Evolutionary conservation across 768 basidiomycete genomes (phyloP).

Genomic region (Dacryopinax primogenitus): DNA sequence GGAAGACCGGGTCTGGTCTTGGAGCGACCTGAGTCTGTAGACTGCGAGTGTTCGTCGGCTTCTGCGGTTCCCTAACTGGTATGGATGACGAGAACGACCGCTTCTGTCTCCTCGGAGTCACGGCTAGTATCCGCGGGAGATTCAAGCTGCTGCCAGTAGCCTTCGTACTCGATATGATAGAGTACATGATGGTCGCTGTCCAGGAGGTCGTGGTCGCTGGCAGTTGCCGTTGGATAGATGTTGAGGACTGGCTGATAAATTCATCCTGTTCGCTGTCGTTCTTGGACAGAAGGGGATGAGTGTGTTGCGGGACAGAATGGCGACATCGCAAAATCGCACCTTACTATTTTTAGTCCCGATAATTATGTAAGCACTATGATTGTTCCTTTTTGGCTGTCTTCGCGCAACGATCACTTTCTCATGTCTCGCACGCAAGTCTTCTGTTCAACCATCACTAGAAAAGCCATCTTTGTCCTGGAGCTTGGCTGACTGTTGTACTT

Average conservation of each 20-base stretch:
- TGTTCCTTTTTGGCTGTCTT: no score
- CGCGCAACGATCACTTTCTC: no score
- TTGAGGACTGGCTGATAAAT: not conserved
- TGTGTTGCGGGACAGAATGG: not conserved
- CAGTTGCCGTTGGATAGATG: not conserved
- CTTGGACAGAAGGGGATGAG: not conserved
- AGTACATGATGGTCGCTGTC: slow-evolving; percentile 1
- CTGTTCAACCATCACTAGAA: no score
- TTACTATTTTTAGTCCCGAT: no score
- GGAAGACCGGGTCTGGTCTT: slow-evolving; percentile 31
- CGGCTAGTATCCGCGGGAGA: not conserved
- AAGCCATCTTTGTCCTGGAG: no score
- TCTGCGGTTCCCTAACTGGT: not conserved
- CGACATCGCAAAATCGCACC: slow-evolving; percentile 3
- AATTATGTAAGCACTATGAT: no score
- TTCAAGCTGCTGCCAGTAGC: not conserved
- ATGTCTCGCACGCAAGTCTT: no score
- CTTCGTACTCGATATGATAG: not conserved
- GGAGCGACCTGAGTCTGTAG: not conserved
- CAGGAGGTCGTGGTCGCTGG: not conserved
- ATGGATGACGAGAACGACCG: not conserved
- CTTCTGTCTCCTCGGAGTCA: not conserved
- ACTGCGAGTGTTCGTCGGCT: not conserved
- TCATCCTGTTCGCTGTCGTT: not conserved
- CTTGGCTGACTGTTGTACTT: no score